Evolutionary conservation across 148 eudicot genomes (phyloP).

Genomic region (Rhododendron molle): DNA sequence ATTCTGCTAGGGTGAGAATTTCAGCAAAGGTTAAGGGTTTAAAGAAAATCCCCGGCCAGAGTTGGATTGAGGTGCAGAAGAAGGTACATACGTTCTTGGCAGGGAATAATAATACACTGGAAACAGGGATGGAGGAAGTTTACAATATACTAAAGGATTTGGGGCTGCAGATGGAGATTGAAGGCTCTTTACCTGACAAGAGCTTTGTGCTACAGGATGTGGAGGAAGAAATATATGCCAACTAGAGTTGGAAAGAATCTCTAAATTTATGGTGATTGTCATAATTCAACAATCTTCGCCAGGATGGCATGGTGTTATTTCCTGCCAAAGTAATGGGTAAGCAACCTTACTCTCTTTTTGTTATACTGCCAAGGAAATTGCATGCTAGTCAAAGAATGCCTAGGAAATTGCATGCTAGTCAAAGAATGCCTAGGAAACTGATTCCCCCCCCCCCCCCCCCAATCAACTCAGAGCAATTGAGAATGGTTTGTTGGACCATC

Average conservation of each 20-base stretch:
- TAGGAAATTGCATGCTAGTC: neutral
- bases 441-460: neutral
- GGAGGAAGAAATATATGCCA: slow-evolving; percentile 22
- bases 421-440: neutral
- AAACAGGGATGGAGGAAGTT: slow-evolving; percentile 30
- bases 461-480: neutral
- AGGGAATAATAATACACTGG: slow-evolving; percentile 18
- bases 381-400: neutral
- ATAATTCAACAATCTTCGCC: neutral
- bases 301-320: neutral
- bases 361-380: neutral
- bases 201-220: slow-evolving; percentile 23
- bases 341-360: neutral
- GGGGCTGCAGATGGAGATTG: slow-evolving; percentile 31
- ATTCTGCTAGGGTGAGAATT: slow-evolving; percentile 49
- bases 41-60: slow-evolving; percentile 44
- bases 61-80: slow-evolving; percentile 61
- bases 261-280: neutral
- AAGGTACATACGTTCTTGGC: slow-evolving; percentile 37
- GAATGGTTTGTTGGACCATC: neutral
- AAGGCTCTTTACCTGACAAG: slow-evolving; percentile 20
- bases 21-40: slow-evolving; percentile 41
- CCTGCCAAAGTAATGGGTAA: neutral
- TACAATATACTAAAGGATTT: slow-evolving; percentile 22
- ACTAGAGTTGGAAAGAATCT: slow-evolving; percentile 20